Evolutionary conservation across 768 basidiomycete genomes (phyloP).

Genomic region (Tulasnella sp.): DNA sequence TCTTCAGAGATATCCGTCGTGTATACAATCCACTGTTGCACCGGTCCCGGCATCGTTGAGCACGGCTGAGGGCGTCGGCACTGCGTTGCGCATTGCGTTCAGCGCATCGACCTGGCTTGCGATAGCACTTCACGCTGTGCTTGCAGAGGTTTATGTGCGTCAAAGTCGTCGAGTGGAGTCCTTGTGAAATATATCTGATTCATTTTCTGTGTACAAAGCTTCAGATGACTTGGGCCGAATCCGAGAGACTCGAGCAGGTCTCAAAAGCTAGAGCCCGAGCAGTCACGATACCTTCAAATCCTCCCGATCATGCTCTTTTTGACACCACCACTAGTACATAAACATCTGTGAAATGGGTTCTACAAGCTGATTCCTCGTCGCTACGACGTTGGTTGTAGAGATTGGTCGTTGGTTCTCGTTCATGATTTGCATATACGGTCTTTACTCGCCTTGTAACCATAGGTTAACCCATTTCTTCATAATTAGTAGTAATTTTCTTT

Average conservation of each 20-base stretch:
- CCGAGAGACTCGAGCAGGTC: not conserved
- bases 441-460: too few species aligned
- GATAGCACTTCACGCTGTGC: not conserved
- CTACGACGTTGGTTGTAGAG: too few species aligned
- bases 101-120: not conserved
- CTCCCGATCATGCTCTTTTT: not conserved
- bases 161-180: not conserved
- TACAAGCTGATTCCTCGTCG: too few species aligned
- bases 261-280: not conserved
- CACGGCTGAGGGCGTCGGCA: not conserved
- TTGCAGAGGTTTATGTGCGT: not conserved
- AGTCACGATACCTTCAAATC: not conserved
- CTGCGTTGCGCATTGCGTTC: not conserved
- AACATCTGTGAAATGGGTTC: not conserved
- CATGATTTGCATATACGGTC: too few species aligned
- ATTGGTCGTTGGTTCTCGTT: too few species aligned
- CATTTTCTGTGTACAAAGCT: not conserved
- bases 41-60: not conserved
- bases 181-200: not conserved
- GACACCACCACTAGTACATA: not conserved
- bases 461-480: too few species aligned
- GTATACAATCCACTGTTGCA: not conserved
- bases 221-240: not conserved
- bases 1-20: not conserved
- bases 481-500: too few species aligned